A percentile compares a stretch with the other conserved stretches of the same genome.
These are phyloP conservation scores for Cercospora sp. DNA, from an alignment of 2,329 filamentous ascomycete genomes.

Conservation along the genomic window DNA sequence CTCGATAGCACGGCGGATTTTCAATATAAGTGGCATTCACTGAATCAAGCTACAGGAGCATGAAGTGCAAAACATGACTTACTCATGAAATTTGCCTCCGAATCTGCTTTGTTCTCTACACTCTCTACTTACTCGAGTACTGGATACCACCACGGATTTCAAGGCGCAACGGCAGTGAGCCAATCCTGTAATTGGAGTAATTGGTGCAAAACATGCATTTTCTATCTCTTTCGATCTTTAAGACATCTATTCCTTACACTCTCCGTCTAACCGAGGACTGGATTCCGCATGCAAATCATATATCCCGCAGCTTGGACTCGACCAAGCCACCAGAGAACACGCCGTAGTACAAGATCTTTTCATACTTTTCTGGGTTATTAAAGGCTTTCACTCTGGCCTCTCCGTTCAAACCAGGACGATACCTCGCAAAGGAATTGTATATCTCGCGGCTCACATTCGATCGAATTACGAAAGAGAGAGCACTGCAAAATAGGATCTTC, in stretches of 20 bases:
- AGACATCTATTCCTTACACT: not conserved
- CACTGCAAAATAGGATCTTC: no score
- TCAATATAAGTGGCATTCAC: not conserved
- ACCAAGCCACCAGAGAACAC: not conserved
- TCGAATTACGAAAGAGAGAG: not conserved
- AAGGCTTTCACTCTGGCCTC: not conserved
- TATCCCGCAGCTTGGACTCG: not conserved
- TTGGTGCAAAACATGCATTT: not conserved
- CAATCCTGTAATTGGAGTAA: not conserved
- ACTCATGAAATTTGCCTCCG: not conserved
- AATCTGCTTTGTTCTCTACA: not conserved
- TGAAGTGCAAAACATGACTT: not conserved
- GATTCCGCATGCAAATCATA: not conserved
- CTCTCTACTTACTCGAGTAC: not conserved
- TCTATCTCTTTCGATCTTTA: not conserved
- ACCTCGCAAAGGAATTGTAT: not conserved
- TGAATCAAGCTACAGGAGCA: not conserved
- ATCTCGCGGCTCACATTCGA: not conserved
- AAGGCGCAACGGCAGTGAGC: not conserved
- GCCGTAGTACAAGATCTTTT: not conserved
- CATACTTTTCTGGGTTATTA: not conserved
- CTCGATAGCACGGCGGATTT: not conserved
- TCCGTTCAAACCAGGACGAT: not conserved
- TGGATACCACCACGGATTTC: not conserved
- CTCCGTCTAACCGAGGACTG: not conserved